phyloP scores from a whole-genome alignment of 345 rosid genomes.

The Boechera retrofracta region DNA sequence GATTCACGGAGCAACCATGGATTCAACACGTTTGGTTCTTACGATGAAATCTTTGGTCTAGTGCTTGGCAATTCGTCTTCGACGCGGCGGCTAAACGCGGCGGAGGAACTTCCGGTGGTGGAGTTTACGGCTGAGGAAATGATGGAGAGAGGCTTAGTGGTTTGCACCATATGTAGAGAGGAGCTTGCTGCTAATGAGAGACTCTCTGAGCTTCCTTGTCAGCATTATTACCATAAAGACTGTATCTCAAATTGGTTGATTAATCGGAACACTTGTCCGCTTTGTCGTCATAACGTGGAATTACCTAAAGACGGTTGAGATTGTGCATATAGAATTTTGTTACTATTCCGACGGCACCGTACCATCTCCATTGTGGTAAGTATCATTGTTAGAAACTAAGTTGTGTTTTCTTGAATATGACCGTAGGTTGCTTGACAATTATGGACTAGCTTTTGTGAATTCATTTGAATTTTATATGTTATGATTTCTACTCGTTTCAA shows the following conservation, averaged over 20 bases:
- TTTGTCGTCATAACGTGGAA: constrained; percentile 28
- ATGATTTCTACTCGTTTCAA: no score
- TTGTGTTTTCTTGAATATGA: background rate
- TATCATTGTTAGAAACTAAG: background rate
- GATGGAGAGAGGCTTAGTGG: constrained; percentile 35
- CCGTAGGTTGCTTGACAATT: background rate
- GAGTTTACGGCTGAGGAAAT: constrained; percentile 30
- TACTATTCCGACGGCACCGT: background rate
- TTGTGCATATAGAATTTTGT: background rate
- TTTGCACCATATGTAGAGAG: constrained; percentile 34
- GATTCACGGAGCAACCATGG: constrained; percentile 29
- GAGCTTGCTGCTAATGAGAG: constrained; percentile 27
- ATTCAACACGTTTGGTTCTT: constrained; percentile 26
- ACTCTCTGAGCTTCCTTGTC: constrained; percentile 42
- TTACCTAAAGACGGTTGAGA: background rate
- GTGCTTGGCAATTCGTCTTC: constrained; percentile 22
- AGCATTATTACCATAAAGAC: constrained; percentile 33
- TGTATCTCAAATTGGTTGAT: constrained; percentile 35
- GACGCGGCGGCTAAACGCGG: background rate
- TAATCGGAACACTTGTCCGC: constrained; percentile 40
- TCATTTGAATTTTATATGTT: no score
- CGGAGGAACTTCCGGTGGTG: constrained; percentile 33
- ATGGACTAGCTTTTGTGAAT: background rate
- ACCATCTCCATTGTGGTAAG: background rate
- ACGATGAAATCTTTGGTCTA: constrained; percentile 32